phyloP scores from a whole-genome alignment of 345 rosid species.

The Cardiospermum halicacabum region DNA sequence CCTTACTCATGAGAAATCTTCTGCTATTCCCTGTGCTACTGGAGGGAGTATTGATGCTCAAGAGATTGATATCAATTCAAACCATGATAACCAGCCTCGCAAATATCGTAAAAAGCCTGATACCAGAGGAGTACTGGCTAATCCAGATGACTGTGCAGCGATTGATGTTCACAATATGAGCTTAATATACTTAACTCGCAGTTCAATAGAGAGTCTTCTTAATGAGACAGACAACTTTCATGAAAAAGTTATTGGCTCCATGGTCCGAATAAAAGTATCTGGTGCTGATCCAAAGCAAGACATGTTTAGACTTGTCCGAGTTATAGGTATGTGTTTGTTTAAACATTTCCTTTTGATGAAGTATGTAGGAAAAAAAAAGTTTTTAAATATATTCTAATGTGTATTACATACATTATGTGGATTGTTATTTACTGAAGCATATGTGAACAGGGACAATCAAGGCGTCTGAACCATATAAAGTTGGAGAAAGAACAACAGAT shows the following conservation, averaged over 20 bases:
- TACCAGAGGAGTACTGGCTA: conserved; percentile 35
- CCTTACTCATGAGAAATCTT: conserved; percentile 46
- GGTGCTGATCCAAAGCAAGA: conserved; percentile 68
- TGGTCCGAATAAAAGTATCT: conserved; percentile 72
- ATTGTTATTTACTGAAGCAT: conserved; percentile 14
- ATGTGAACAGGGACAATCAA: conserved; percentile 56
- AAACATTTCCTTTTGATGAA: conserved; percentile 14
- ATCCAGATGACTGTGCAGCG: conserved; percentile 68
- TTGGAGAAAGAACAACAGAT: conserved; percentile 55
- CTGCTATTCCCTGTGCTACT: conserved; percentile 22
- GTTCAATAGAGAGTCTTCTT: conserved; percentile 59
- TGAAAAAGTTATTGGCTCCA: conserved; percentile 78
- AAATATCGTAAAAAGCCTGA: conserved; percentile 46
- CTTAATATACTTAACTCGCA: conserved; percentile 66
- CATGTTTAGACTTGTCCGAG: conserved; percentile 78
- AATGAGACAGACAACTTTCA: conserved; percentile 59
- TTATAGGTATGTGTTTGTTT: conserved; percentile 56
- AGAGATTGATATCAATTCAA: conserved; percentile 27
- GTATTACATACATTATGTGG: neutral
- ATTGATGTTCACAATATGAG: conserved; percentile 78
- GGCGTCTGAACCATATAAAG: conserved; percentile 53
- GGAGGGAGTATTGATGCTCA: conserved; percentile 32
- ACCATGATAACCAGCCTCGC: conserved; percentile 30
- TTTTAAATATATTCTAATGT: conserved; percentile 1
- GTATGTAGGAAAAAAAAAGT: conserved; percentile 2